Evolutionary conservation across 2,329 filamentous ascomycete genomes (phyloP), one percentile per base, ranked within the genome.

Genomic region (Diaporthe sp.): DNA sequence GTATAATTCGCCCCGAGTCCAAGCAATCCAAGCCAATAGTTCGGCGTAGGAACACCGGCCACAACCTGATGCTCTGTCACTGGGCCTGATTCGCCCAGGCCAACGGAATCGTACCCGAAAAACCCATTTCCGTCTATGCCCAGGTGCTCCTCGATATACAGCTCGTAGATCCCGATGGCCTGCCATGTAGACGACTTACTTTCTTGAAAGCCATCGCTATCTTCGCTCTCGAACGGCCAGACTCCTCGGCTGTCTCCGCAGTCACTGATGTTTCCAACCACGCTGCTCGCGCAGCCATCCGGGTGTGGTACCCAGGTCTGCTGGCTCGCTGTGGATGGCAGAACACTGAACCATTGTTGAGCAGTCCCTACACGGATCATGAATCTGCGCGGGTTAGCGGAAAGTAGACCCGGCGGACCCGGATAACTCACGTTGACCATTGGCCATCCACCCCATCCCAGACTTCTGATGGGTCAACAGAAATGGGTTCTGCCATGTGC

Each of bases 1-100:
- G 63, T 68, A 17, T 68, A 68, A 13, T 68, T 68, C n/a, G 63
- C 63, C n/a, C 63, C 63, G 10, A 68, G 63, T 7, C 63, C 63
- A 15, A 68, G 63, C 12, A 32, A 27, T 27, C 63, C 63, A 27
- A 68, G 32, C 63, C 63, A 68, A 32, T 53, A 68, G 32, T 39
- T 68, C 4, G 63, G 4, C 17, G 32, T 39, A 27, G 47, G 47
- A 53, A 68, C 37, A 19, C 63, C 63, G 9, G 13, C 63, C 3
- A 68, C 47, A 30, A 68, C 63, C n/a, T 68, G 63, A 3, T 53
- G 25, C n/a, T 53, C 47, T 68, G 47, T 51, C 44, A 30, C 22
- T 1, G 5, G 50, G 22, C 63, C 47, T 37, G 63, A 68, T 22
- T 30, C 44, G n/a, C 63, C 63, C 8, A 68, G 63, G 32, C 47